Evolutionary conservation across 768 basidiomycete species (phyloP).

Genomic region (Mycena indigotica): DNA sequence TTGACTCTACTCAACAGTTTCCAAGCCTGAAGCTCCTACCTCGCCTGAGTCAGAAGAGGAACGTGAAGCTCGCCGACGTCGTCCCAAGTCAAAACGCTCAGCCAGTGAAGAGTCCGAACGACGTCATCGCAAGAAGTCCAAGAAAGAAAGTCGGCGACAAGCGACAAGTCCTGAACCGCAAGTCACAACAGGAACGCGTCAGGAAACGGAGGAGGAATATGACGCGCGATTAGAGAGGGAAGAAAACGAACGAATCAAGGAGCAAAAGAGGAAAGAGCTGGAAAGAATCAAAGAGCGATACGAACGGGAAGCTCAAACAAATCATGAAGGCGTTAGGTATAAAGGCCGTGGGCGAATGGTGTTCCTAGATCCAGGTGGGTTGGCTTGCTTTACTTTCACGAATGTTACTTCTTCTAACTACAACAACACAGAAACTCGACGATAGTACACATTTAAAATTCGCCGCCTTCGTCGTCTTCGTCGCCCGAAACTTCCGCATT

Average conservation of each 20-base stretch:
- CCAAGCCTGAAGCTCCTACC: constrained; percentile 18
- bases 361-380: constrained; percentile 58
- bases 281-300: constrained; percentile 46
- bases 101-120: constrained; percentile 29
- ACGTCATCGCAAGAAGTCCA: constrained; percentile 30
- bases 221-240: constrained; percentile 68
- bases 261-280: constrained; percentile 48
- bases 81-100: constrained; percentile 26
- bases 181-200: constrained; percentile 18
- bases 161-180: constrained; percentile 19
- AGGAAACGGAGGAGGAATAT: constrained; percentile 75
- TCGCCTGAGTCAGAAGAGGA: constrained; percentile 10
- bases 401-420: too few species aligned
- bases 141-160: constrained; percentile 24
- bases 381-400: constrained; percentile 20
- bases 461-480: constrained; percentile 71
- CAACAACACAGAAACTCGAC: background rate
- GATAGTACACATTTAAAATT: background rate
- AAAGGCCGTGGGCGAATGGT: constrained; percentile 78
- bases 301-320: constrained; percentile 34
- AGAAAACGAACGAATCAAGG: constrained; percentile 60
- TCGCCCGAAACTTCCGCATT: constrained; percentile 97
- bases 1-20: constrained; percentile 4
- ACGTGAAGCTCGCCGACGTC: constrained; percentile 10
- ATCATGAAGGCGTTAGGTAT: constrained; percentile 56